Conservation (phyloP, 139 green algal species). For the Volvox reticuliferus region DNA sequence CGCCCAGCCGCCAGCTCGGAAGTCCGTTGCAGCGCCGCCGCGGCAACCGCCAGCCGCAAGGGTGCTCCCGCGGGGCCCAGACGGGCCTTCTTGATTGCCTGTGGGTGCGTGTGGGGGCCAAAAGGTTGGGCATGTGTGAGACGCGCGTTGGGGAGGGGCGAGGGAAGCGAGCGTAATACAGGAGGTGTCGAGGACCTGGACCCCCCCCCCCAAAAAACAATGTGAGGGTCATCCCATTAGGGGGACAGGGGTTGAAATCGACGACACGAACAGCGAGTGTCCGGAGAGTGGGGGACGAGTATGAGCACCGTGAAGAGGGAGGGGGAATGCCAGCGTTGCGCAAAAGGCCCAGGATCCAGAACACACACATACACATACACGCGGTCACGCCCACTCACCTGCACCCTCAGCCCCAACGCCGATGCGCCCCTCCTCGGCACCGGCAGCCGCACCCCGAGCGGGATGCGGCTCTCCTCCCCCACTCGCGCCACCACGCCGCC, state of each 20-base stretch:
- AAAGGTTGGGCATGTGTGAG: background rate
- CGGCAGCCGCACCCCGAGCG: constrained; percentile 3
- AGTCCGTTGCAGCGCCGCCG: background rate
- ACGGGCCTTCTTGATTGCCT: background rate
- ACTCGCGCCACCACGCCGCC: constrained; percentile 1
- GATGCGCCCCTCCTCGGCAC: background rate
- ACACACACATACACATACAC: no score
- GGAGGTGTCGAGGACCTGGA: no score
- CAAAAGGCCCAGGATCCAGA: no score
- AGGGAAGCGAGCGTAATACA: no score
- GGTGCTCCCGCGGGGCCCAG: background rate
- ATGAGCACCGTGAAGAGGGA: no score
- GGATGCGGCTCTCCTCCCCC: constrained; percentile 15
- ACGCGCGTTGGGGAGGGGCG: no score
- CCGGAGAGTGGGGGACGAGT: no score
- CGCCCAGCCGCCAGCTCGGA: constrained; percentile 10
- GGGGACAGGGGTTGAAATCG: no score
- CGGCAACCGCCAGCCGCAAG: background rate
- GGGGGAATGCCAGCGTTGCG: no score
- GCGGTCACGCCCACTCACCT: background rate
- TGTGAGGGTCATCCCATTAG: no score
- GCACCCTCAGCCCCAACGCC: constrained; percentile 4
- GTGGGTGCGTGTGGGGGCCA: background rate
- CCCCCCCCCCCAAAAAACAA: no score
- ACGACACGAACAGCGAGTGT: no score